phyloP scores from a whole-genome alignment of 1,284 basidiomycete genomes.

The Grifola frondosa region DNA sequence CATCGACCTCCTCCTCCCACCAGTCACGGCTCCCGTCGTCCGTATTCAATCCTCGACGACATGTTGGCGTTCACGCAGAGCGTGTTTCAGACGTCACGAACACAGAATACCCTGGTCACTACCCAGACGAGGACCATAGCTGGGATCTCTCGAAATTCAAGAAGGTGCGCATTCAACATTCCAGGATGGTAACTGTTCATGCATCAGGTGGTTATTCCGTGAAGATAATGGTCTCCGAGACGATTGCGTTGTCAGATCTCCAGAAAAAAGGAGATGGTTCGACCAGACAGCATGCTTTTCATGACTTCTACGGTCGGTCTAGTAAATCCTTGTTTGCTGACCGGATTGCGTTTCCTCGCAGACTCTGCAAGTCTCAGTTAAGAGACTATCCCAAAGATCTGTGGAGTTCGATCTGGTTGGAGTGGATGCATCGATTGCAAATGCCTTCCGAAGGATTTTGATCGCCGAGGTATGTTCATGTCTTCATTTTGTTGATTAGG shows the following conservation, averaged over 20 bases:
- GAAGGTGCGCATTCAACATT: conserved; percentile 54
- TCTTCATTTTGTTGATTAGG: too few species aligned
- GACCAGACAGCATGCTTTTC: neutral
- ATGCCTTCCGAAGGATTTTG: conserved; percentile 89
- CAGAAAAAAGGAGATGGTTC: too few species aligned
- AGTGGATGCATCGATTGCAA: conserved; percentile 95
- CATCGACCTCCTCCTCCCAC: conserved; percentile 24
- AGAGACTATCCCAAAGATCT: conserved; percentile 75
- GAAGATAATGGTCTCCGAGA: too few species aligned
- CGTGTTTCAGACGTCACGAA: conserved; percentile 80
- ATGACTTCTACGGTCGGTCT: neutral
- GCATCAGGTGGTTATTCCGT: neutral
- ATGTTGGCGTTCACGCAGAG: conserved; percentile 67
- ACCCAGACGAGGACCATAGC: conserved; percentile 79
- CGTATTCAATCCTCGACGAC: conserved; percentile 36
- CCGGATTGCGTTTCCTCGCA: conserved; percentile 30
- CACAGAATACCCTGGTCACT: conserved; percentile 86
- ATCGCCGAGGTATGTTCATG: conserved; percentile 82
- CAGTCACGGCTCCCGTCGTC: conserved; percentile 26
- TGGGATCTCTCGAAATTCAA: conserved; percentile 81
- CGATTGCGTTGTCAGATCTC: too few species aligned
- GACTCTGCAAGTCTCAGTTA: conserved; percentile 75
- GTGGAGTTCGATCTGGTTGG: conserved; percentile 97
- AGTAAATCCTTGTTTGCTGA: neutral
- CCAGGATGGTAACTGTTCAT: too few species aligned